These are phyloP conservation scores for Zasmidium angulare DNA, from an alignment of 2,329 filamentous ascomycete species.

Conservation along the genomic window DNA sequence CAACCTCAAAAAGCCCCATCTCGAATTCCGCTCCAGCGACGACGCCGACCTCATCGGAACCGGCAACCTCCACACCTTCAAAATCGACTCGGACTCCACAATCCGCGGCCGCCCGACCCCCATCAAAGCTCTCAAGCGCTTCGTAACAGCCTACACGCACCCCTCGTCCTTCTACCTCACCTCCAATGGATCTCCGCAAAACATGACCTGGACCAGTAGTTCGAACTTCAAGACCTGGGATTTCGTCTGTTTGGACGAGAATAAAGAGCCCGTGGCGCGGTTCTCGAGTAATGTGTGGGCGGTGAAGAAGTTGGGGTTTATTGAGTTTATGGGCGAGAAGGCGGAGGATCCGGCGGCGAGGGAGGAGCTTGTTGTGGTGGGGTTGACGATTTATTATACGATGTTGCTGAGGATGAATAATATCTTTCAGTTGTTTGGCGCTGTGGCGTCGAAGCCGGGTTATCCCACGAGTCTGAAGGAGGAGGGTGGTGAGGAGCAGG, in stretches of 20 bases:
- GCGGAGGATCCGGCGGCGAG: slow-evolving; percentile 1
- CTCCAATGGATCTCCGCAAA: not conserved
- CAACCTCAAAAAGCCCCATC: slow-evolving; percentile 6
- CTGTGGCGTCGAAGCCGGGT: slow-evolving; percentile 4
- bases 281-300: slow-evolving; percentile 13
- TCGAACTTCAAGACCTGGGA: slow-evolving; percentile 9
- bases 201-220: slow-evolving; percentile 9
- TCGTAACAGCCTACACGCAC: slow-evolving; percentile 9
- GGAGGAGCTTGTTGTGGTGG: slow-evolving; percentile 11
- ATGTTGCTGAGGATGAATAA: slow-evolving; percentile 4
- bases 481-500: not conserved
- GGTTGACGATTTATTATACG: slow-evolving; percentile 10
- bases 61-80: slow-evolving; percentile 9
- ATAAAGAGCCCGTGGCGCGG: slow-evolving; percentile 7
- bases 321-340: slow-evolving; percentile 10
- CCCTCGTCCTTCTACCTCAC: slow-evolving; percentile 4
- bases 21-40: slow-evolving; percentile 7
- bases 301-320: slow-evolving; percentile 7
- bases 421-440: slow-evolving; percentile 7
- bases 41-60: slow-evolving; percentile 3
- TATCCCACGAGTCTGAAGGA: not conserved
- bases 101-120: not conserved
- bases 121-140: slow-evolving; percentile 10
- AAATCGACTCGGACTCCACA: slow-evolving; percentile 8
- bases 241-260: slow-evolving; percentile 10